phyloP scores from a whole-genome alignment of 2,329 filamentous ascomycete species.

The Talaromyces sp. region DNA sequence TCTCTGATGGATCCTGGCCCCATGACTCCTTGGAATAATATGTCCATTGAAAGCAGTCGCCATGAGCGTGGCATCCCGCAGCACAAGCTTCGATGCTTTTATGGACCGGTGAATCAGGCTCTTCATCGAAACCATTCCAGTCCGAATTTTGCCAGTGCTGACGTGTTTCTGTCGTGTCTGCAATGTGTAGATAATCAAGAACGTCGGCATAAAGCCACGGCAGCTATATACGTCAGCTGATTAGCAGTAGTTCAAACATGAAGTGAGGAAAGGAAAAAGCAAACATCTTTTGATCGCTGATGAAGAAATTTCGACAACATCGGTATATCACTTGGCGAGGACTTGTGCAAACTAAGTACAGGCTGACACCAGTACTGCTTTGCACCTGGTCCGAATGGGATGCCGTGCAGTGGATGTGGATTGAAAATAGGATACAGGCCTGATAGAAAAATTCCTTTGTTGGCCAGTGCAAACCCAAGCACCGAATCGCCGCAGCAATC shows the following conservation, averaged over 20 bases:
- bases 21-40: slow-evolving; percentile 12
- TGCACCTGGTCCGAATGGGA: slow-evolving; percentile 35
- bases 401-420: slow-evolving; percentile 45
- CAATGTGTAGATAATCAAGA: slow-evolving; percentile 23
- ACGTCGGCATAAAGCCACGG: slow-evolving; percentile 25
- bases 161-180: slow-evolving; percentile 13
- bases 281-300: slow-evolving; percentile 17
- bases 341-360: slow-evolving; percentile 47
- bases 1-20: slow-evolving; percentile 6
- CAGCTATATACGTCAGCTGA: slow-evolving; percentile 5
- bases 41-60: slow-evolving; percentile 22
- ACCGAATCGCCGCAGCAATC: slow-evolving; percentile 53
- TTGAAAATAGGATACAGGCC: slow-evolving; percentile 48
- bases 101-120: slow-evolving; percentile 22
- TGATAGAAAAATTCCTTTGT: slow-evolving; percentile 41
- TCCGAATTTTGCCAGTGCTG: slow-evolving; percentile 31
- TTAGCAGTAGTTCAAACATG: not conserved
- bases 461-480: slow-evolving; percentile 43
- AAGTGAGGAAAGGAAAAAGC: not conserved
- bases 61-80: slow-evolving; percentile 18
- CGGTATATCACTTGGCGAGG: slow-evolving; percentile 43
- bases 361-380: slow-evolving; percentile 49
- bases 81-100: slow-evolving; percentile 24
- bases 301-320: slow-evolving; percentile 43
- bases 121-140: slow-evolving; percentile 25